phyloP scores from a whole-genome alignment of 768 basidiomycete genomes.

The Melanogaster broomeanus region DNA sequence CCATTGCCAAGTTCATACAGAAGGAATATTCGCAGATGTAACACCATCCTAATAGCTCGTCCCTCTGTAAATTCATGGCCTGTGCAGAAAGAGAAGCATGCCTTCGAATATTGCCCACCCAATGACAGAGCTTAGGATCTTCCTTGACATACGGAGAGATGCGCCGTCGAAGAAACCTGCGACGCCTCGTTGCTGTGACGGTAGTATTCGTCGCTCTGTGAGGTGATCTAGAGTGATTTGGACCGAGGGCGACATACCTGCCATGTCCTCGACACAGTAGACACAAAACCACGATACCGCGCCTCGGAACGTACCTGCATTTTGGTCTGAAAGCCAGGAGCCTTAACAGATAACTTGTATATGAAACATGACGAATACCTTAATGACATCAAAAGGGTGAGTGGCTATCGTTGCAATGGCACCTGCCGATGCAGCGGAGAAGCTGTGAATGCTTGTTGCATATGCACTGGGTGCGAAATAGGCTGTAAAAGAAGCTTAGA shows the following conservation, averaged over 20 bases:
- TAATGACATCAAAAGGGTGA: constrained; percentile 93
- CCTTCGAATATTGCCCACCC: constrained; percentile 93
- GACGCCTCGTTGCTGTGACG: constrained; percentile 71
- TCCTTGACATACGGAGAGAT: constrained; percentile 79
- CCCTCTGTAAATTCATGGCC: constrained; percentile 8
- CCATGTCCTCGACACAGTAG: constrained; percentile 69
- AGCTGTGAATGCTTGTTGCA: constrained; percentile 55
- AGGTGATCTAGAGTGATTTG: not conserved
- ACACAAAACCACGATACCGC: constrained; percentile 69
- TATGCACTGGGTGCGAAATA: constrained; percentile 43
- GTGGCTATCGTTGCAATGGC: constrained; percentile 83
- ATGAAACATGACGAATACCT: constrained; percentile 48
- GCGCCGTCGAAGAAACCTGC: constrained; percentile 86
- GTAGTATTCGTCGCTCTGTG: not conserved
- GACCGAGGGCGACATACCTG: constrained; percentile 54
- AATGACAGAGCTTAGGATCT: constrained; percentile 86
- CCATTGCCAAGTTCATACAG: constrained; percentile 90
- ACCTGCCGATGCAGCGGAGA: constrained; percentile 79
- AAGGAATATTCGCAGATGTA: constrained; percentile 68
- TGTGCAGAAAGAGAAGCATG: constrained; percentile 59
- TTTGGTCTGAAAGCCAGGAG: constrained; percentile 61
- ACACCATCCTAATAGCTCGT: not conserved
- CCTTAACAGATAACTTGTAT: not conserved
- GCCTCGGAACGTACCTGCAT: constrained; percentile 87
- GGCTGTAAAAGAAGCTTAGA: constrained; percentile 31